phyloP scores from a whole-genome alignment of 1,284 basidiomycete genomes.

The Apiotrichum sp. region DNA sequence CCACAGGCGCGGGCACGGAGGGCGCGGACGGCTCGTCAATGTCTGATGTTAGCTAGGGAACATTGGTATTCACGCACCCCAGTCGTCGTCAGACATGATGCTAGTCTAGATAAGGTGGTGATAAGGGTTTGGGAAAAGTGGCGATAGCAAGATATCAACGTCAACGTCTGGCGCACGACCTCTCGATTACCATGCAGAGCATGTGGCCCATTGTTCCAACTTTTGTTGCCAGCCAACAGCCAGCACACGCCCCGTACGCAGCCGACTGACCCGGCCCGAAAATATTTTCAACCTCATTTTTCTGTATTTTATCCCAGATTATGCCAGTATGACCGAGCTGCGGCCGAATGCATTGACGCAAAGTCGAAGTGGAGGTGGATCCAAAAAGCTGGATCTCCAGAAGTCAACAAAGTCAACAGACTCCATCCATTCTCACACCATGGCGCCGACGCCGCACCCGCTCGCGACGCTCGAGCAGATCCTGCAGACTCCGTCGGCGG shows the following conservation, averaged over 20 bases:
- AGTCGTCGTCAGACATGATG: constrained; percentile 39
- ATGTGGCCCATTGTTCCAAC: constrained; percentile 1
- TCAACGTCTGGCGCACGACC: neutral
- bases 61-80: constrained; percentile 27
- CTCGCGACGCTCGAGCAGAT: constrained; percentile 77
- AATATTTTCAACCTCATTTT: constrained; percentile 10
- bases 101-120: neutral
- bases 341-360: neutral
- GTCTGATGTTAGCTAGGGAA: constrained; percentile 19
- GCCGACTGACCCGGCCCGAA: neutral
- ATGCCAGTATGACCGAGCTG: too few species aligned
- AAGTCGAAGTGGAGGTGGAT: constrained; percentile 1
- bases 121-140: neutral
- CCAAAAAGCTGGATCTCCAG: neutral
- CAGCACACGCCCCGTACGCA: too few species aligned
- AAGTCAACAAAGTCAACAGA: too few species aligned
- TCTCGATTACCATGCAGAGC: neutral
- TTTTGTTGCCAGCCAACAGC: constrained; percentile 6
- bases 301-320: constrained; percentile 8
- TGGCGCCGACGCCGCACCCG: constrained; percentile 57
- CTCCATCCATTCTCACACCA: neutral
- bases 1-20: constrained; percentile 46
- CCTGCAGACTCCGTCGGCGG: constrained; percentile 66
- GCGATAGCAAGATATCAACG: neutral
- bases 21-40: constrained; percentile 51